Evolutionary conservation across 202 grass and related monocot species (phyloP), one percentile per base, ranked within the genome.

Genomic region (Panicum hallii): DNA sequence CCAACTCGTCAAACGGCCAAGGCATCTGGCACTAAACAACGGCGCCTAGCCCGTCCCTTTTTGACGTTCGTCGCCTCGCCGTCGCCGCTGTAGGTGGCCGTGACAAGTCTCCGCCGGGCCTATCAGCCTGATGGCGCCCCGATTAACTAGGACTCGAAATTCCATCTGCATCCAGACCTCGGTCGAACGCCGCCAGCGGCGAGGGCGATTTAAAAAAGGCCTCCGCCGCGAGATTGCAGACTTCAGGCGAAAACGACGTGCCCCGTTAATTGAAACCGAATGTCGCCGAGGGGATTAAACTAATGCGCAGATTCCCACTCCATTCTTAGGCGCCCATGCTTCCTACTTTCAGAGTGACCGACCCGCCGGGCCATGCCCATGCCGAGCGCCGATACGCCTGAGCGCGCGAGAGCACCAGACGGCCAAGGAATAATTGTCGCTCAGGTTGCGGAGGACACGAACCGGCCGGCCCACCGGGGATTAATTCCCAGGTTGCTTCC

Each of bases 291-390:
- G 32, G 57, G 34, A 48, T 46, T 90, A 87, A 84, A 85, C 56
- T 36, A 87, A 81, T 50, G 49, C 40, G 4, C 48, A 90, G 90
- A 93, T 92, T 95, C 88, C 88, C 88, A 87, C 84, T 90, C 90
- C 72, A 46, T 84, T 90, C 71, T 49, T 13, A 30, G 82, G 70
- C 38, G 26, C 69, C 9, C 83, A 79, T 69, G 60, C 32, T 22
- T n/a, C 9, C 63, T 68, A 40, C 71, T 72, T 42, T 28, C 11
- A 58, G 40, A 78, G 38, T 60, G 55, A 44, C 53, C 66, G 42
- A 72, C 54, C 12, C 11, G 15, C 22, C 46, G 14, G 4, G 62
- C 53, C 20, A 58, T 14, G 10, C 28, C 43, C 44, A 17, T 19
- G 43, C 42, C 68, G 5, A 36, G 4, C 6, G 20, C 67, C 67